These are phyloP conservation scores for Aureobasidium sp. DNA, from an alignment of 2,329 filamentous ascomycete genomes.

Conservation along the genomic window DNA sequence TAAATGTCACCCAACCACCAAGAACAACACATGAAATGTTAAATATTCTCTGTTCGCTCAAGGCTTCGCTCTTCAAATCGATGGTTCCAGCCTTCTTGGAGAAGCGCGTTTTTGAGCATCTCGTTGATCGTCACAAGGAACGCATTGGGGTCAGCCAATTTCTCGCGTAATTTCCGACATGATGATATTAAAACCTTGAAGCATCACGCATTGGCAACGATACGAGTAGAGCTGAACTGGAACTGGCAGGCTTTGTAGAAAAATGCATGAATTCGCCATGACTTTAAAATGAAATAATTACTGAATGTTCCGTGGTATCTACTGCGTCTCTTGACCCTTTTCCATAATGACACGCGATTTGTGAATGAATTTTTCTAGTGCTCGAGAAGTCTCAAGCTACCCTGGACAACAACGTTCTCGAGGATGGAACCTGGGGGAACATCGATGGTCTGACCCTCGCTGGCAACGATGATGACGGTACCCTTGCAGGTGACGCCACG, in stretches of 20 bases:
- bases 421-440: slow-evolving; percentile 93
- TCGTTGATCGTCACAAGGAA: background rate
- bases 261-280: slow-evolving; percentile 10
- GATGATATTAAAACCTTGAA: background rate
- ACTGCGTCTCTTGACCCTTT: slow-evolving; percentile 9
- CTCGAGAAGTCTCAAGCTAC: slow-evolving; percentile 70
- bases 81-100: too few relatives aligned
- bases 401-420: slow-evolving; percentile 98
- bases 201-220: background rate
- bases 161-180: background rate
- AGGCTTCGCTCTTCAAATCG: background rate
- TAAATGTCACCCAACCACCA: background rate
- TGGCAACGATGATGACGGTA: slow-evolving; percentile 97
- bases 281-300: slow-evolving; percentile 9
- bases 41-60: background rate
- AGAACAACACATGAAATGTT: background rate
- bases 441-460: slow-evolving; percentile 95
- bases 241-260: background rate
- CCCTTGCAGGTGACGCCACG: slow-evolving; percentile 94
- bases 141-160: background rate
- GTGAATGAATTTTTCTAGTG: slow-evolving; percentile 38
- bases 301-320: slow-evolving; percentile 13
- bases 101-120: too few relatives aligned
- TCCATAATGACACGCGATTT: background rate
- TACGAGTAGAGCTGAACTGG: too few relatives aligned